Conservation (phyloP, 1,139 yeast genomes). For the Lodderomyces elongisporus region DNA sequence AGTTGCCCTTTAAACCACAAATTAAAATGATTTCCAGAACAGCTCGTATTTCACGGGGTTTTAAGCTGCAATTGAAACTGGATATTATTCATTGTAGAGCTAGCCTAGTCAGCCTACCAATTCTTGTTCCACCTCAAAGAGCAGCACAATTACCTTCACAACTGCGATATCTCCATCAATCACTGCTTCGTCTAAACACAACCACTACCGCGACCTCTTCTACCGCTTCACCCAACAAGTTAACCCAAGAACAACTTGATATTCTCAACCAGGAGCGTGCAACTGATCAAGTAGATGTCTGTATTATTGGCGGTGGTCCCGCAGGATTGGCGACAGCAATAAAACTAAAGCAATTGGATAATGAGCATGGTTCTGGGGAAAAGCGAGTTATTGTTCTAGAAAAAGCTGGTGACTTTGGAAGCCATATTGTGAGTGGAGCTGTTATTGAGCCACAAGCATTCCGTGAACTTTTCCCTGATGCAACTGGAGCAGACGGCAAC, state of each 20-base stretch:
- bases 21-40: no score
- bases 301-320: constrained; percentile 97
- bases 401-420: constrained; percentile 88
- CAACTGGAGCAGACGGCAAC: no score
- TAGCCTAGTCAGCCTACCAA: no score
- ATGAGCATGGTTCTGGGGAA: constrained; percentile 60
- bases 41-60: no score
- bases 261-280: constrained; percentile 49
- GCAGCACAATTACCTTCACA: no score
- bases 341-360: constrained; percentile 76
- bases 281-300: constrained; percentile 81
- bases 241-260: constrained; percentile 3
- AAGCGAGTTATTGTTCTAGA: constrained; percentile 84
- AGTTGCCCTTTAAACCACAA: no score
- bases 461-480: constrained; percentile 73
- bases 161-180: no score
- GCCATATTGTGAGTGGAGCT: constrained; percentile 91
- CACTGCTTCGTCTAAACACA: not conserved
- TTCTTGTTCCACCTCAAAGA: no score
- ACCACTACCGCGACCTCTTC: not conserved
- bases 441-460: constrained; percentile 87
- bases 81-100: no score
- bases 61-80: no score
- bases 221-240: not conserved
- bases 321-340: constrained; percentile 96